phyloP scores from a whole-genome alignment of 202 grass and related monocot species.

The Tripidium arundinaceum region DNA sequence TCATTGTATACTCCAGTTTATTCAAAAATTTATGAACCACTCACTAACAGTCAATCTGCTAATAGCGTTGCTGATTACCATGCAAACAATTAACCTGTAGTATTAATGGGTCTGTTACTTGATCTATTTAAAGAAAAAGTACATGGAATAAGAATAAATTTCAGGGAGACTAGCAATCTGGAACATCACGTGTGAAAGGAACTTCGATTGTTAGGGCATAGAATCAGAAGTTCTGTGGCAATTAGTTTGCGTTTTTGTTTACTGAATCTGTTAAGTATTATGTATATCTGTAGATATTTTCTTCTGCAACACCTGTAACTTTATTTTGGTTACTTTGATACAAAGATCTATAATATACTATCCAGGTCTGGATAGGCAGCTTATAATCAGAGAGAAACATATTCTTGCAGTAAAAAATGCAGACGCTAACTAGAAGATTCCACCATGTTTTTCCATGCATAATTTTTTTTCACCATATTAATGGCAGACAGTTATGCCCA shows the following conservation, averaged over 20 bases:
- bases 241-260: background rate
- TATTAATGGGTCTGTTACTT: background rate
- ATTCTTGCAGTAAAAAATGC: background rate
- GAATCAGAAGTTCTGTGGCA: background rate
- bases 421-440: background rate
- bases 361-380: background rate
- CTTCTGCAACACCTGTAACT: background rate
- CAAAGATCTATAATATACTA: background rate
- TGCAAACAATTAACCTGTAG: background rate
- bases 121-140: conserved; percentile 1
- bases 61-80: background rate
- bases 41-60: background rate
- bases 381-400: conserved; percentile 3
- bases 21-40: conserved; percentile 5
- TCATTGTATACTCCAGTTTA: background rate
- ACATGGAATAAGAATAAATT: background rate
- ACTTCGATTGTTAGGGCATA: background rate
- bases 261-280: background rate
- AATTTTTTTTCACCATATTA: conserved; percentile 28
- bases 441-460: conserved; percentile 28
- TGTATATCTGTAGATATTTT: background rate
- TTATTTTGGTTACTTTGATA: background rate
- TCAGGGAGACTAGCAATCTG: background rate
- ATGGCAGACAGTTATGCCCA: conserved; percentile 82
- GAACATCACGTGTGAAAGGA: background rate